Base-by-base conservation (phyloP, 768 basidiomycete genomes). In the Mycena vitilis region DNA sequence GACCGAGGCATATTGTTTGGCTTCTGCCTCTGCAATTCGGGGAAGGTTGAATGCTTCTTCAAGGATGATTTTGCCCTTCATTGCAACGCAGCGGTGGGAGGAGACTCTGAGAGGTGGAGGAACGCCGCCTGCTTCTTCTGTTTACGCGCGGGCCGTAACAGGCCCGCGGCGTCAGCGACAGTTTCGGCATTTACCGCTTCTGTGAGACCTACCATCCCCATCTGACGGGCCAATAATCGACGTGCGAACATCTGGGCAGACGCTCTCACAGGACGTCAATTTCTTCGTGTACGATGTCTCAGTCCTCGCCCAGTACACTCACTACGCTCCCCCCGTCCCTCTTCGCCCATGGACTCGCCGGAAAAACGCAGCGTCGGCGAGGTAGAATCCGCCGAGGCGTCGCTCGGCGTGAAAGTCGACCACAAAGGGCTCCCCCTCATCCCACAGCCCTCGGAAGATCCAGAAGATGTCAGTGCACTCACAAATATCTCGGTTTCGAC, bases 401-500 rank as follows among this genome's bases (percentile, higher is more conserved):
- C 22, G 40, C 23, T 38, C 44, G 82, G 81, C 49, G 23, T 62
- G 68, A 74, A 75, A 58, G 57, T 73, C 30, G 74, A 73, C 64
- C 63, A 66, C 0, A 25, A 71, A 47, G 73, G 74, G 15, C 63
- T 76, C 0, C 65, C 76, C 4, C 75, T 78, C 48, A 68, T 75
- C 9, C 76, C 78, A 8, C 77, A 78, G 45, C 75, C 75, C 0
- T 70, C 74, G 15, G 71, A 73, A 48, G 73, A 73, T 51, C 71
- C 74, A 15, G 71, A 73, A 42, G 75, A 76, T 49, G 69, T 66
- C 16, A 40, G 69, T 66, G 16, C 37, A 60, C 22, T 37, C 30
- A 48, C 22, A 37, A 15, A 12, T 34, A 23, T 15, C 11, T 10
- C 40, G 15, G 7, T 15, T 25, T 36, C n/a, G 10, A 9, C 45